phyloP scores from a whole-genome alignment of 2,329 filamentous ascomycete genomes.

The Arachnopeziza araneosa region DNA sequence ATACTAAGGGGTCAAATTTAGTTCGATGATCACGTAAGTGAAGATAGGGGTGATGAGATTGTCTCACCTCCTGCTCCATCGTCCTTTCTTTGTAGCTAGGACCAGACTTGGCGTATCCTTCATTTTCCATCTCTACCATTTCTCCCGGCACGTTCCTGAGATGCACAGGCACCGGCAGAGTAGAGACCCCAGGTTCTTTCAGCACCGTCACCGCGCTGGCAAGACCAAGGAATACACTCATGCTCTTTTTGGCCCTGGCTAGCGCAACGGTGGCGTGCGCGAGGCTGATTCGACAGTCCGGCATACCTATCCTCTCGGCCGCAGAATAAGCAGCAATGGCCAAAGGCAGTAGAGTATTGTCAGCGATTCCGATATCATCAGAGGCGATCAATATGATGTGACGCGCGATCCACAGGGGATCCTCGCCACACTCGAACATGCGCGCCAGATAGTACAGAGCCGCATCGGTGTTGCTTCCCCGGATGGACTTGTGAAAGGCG shows the following conservation, averaged over 20 bases:
- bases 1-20: constrained; percentile 1
- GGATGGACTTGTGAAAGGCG: constrained; percentile 9
- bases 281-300: constrained; percentile 9
- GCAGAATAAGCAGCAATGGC: constrained; percentile 8
- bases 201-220: constrained; percentile 2
- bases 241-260: constrained; percentile 9
- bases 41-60: background rate
- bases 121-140: constrained; percentile 2
- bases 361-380: constrained; percentile 8
- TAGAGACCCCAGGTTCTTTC: constrained; percentile 6
- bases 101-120: constrained; percentile 1
- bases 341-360: constrained; percentile 7
- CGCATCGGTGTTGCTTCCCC: constrained; percentile 7
- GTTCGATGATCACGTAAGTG: background rate
- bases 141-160: constrained; percentile 6
- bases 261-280: constrained; percentile 8
- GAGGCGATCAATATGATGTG: constrained; percentile 8
- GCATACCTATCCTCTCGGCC: constrained; percentile 7
- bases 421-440: constrained; percentile 8
- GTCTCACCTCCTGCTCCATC: constrained; percentile 7
- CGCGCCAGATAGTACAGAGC: constrained; percentile 7
- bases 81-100: background rate
- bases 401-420: constrained; percentile 7
- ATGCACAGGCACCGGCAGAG: constrained; percentile 5
- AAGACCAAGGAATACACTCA: constrained; percentile 7